Evolutionary conservation across 345 rosid species (phyloP), one percentile per base, ranked within the genome.

Genomic region (Euphorbia peplus): DNA sequence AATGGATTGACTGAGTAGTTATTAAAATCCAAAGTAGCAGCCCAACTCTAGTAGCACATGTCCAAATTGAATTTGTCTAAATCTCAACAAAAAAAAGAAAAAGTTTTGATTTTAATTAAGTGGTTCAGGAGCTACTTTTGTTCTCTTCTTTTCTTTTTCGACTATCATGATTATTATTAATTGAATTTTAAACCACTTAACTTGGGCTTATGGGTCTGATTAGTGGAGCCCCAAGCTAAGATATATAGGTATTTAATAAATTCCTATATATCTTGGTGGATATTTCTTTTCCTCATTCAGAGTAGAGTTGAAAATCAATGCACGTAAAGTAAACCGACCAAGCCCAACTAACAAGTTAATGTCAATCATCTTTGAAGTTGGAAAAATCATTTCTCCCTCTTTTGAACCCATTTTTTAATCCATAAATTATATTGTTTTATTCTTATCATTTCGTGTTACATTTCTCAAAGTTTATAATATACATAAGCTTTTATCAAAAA

Each of bases 31-130:
- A 42, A 30, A 50, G 55, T 18, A 18, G 22, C 21, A 58, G 66
- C 39, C 69, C 58, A 63, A 69, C 70, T 64, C 59, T 41, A 29
- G 64, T 41, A 39, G 67, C 79, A 71, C 74, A 60, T 78, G 81
- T 69, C 63, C 76, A 30, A 65, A 41, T 68, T 72, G 67, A 50
- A 54, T 46, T 66, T 37, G 10, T 55, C 58, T 60, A 19, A 8
- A 30, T 50, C 29, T 55, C 6, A 32, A 3, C 37, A 32, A 32
- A 32, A 32, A 2, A 32, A 9, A 53, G 22, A 21, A 1, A 52
- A 52, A 5, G 0, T 13, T 13, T 50, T n/a, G 54, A n/a, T 18
- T 39, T 39, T 50, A 50, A 50, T 50, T 50, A 50, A 50, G 54
- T n/a, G 22, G 39, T 28, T 35, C 30, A 37, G n/a, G 24, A 55